A percentile compares a stretch with the other conserved stretches of the same genome.
phyloP scores from a whole-genome alignment of 1,284 basidiomycete genomes.

The Tilletia indica region DNA sequence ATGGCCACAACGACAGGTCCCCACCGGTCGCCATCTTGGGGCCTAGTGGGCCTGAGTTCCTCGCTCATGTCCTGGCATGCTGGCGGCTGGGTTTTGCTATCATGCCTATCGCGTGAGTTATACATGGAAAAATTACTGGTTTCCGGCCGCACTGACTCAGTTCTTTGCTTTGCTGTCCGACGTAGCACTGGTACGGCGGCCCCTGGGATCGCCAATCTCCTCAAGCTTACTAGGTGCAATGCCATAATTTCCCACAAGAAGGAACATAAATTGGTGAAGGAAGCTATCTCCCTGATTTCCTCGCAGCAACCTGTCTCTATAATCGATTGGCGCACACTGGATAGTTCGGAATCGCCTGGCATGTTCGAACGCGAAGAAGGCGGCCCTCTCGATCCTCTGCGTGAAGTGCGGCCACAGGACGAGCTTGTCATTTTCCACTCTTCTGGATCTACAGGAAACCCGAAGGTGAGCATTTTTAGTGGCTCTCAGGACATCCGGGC shows the following conservation, averaged over 20 bases:
- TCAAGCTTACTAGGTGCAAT: slow-evolving; percentile 60
- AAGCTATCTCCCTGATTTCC: slow-evolving; percentile 12
- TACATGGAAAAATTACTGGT: not conserved
- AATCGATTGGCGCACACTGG: not conserved
- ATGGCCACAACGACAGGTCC: slow-evolving; percentile 18
- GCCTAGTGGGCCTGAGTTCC: slow-evolving; percentile 57
- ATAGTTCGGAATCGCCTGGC: not conserved
- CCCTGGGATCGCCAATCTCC: slow-evolving; percentile 64
- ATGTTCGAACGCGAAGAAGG: slow-evolving; percentile 40
- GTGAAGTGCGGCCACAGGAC: not conserved
- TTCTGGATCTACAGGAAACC: slow-evolving; percentile 63
- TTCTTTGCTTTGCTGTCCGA: slow-evolving; percentile 12
- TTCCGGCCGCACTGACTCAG: not conserved
- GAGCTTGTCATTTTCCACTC: slow-evolving; percentile 66
- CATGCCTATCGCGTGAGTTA: slow-evolving; percentile 56
- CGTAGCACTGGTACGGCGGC: slow-evolving; percentile 61
- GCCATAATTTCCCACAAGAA: slow-evolving; percentile 60
- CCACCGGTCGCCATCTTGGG: slow-evolving; percentile 54
- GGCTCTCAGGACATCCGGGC: slow-evolving; percentile 28
- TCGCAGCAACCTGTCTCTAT: not conserved
- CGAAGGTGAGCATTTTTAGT: slow-evolving; percentile 58
- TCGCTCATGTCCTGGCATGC: slow-evolving; percentile 55
- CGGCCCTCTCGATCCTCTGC: not conserved
- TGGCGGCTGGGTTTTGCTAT: slow-evolving; percentile 57
- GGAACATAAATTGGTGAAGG: slow-evolving; percentile 56